A percentile compares a stretch with the other conserved stretches of the same genome.
Conservation (phyloP, 106 monocot species). For the Cymbidium sinense region DNA sequence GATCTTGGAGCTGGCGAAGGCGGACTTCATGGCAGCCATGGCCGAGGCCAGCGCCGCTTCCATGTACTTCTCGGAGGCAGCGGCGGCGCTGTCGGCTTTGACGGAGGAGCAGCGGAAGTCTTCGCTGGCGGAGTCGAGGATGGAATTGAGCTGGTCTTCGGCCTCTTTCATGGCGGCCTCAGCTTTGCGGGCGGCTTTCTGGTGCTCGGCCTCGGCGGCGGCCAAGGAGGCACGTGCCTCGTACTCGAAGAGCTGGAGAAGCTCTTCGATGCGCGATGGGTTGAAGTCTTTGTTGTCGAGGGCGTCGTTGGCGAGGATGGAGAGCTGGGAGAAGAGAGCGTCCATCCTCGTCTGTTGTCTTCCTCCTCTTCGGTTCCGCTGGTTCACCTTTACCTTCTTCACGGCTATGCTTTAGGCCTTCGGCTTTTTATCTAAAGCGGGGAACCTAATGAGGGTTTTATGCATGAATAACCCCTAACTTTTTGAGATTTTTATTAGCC, state of each 20-base stretch:
- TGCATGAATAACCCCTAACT: too few species aligned
- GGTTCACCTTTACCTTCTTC: too few species aligned
- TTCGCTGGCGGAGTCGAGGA: constrained; percentile 28
- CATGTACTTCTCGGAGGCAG: constrained; percentile 29
- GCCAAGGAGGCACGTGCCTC: constrained; percentile 29
- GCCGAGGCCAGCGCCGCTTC: constrained; percentile 24
- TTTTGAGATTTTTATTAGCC: too few species aligned
- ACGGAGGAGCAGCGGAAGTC: constrained; percentile 6
- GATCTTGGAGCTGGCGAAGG: constrained; percentile 22
- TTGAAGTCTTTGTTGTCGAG: constrained; percentile 31
- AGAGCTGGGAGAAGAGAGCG: constrained; percentile 34
- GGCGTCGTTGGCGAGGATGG: constrained; percentile 26
- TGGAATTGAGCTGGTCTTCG: constrained; percentile 24
- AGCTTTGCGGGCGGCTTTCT: constrained; percentile 2
- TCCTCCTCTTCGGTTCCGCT: too few species aligned
- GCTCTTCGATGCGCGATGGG: constrained; percentile 23
- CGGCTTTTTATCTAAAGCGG: too few species aligned
- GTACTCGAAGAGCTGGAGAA: constrained; percentile 30
- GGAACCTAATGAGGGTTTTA: too few species aligned
- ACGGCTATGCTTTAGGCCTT: too few species aligned
- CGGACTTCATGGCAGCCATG: constrained; percentile 20
- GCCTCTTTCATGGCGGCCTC: constrained; percentile 25
- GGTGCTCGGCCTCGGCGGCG: constrained; percentile 18
- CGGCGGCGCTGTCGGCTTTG: constrained; percentile 7
- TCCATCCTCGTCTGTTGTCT: constrained; percentile 10